phyloP scores from a whole-genome alignment of 139 green algal genomes.

The Chlamydomonas schloesseri region DNA sequence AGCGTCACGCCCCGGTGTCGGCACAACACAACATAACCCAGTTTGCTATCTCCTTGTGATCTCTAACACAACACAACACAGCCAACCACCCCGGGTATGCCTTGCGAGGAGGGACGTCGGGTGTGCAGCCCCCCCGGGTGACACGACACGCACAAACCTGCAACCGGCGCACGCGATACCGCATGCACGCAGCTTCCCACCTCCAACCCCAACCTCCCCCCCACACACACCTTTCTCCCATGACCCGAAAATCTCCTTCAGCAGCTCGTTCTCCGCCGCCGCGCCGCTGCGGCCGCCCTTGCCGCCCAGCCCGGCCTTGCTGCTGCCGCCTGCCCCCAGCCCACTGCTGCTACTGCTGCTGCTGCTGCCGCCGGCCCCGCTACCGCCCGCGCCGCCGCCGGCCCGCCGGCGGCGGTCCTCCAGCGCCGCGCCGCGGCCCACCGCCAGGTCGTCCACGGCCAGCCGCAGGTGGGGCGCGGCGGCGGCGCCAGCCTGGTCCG shows the following conservation, averaged over 20 bases:
- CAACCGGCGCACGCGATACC: too few species aligned
- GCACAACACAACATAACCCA: too few species aligned
- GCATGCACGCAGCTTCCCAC: too few species aligned
- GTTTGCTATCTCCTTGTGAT: too few species aligned
- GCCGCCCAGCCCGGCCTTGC: not conserved
- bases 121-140: too few species aligned
- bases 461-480: constrained; percentile 56
- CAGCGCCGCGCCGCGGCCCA: constrained; percentile 11
- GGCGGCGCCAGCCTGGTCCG: constrained; percentile 7
- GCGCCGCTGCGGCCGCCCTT: not conserved
- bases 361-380: not conserved
- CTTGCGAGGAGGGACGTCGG: too few species aligned
- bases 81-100: too few species aligned
- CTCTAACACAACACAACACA: too few species aligned
- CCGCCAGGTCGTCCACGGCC: not conserved
- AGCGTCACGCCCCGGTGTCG: too few species aligned
- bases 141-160: too few species aligned
- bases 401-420: constrained; percentile 30
- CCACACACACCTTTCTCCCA: constrained; percentile 5
- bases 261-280: not conserved
- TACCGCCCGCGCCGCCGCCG: constrained; percentile 7
- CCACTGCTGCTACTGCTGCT: not conserved
- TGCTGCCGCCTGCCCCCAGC: not conserved
- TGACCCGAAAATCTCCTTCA: constrained; percentile 12
- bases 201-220: too few species aligned